Evolutionary conservation across 768 basidiomycete genomes (phyloP).

Genomic region (Amyloporia xantha): DNA sequence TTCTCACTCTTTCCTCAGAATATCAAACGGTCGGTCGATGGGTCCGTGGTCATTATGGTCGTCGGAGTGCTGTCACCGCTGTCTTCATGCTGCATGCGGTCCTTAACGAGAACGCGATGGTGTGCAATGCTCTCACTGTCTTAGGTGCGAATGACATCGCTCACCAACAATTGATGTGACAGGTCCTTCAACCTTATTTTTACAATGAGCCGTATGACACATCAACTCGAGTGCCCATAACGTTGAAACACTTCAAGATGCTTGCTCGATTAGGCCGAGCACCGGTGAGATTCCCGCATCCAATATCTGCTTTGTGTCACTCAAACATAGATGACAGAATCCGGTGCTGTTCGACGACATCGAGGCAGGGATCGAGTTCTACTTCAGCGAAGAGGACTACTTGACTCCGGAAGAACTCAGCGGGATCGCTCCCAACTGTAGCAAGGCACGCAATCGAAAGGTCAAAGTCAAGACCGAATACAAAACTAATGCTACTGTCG

Average conservation of each 20-base stretch:
- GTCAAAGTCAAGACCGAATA: constrained; percentile 34
- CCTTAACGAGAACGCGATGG: constrained; percentile 50
- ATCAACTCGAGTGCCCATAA: constrained; percentile 51
- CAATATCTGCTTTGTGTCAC: neutral
- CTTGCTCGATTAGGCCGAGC: constrained; percentile 59
- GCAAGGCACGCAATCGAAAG: constrained; percentile 17
- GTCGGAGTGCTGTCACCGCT: constrained; percentile 52
- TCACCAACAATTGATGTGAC: neutral
- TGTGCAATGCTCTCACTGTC: constrained; percentile 17
- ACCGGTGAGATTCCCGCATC: constrained; percentile 39
- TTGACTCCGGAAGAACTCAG: constrained; percentile 29
- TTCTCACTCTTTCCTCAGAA: constrained; percentile 33
- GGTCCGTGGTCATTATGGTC: constrained; percentile 51
- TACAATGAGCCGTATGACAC: constrained; percentile 17
- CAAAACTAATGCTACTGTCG: constrained; percentile 21
- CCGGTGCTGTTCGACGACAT: constrained; percentile 49
- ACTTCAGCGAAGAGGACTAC: constrained; percentile 64
- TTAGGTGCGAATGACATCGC: neutral
- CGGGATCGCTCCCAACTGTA: constrained; percentile 10
- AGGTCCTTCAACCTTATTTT: constrained; percentile 47
- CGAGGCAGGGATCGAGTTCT: constrained; percentile 62
- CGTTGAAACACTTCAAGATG: constrained; percentile 71
- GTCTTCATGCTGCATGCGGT: constrained; percentile 69
- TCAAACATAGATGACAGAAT: neutral
- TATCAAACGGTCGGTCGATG: constrained; percentile 51